A percentile compares a stretch with the other conserved stretches of the same genome.
Evolutionary conservation across 73 alveolate genomes (phyloP).

Genomic region (Paramecium octaurelia): DNA sequence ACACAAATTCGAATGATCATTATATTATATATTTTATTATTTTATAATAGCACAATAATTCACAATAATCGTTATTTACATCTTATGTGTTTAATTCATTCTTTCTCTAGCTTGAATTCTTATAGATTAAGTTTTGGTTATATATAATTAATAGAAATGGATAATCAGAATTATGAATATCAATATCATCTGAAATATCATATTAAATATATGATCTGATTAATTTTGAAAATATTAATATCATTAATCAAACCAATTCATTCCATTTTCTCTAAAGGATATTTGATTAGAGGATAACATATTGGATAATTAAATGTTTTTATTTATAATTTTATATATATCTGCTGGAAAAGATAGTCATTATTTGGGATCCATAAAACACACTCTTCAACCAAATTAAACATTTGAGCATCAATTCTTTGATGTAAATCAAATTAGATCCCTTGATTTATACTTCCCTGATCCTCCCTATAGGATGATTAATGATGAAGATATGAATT

Average conservation of each 20-base stretch:
- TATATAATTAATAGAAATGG: too few relatives aligned
- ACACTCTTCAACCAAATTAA: neutral
- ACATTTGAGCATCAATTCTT: constrained; percentile 29
- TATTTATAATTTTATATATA: neutral
- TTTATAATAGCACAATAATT: neutral
- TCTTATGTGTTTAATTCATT: too few relatives aligned
- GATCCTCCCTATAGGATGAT: constrained; percentile 34
- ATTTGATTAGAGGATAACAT: neutral
- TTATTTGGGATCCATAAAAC: constrained; percentile 16
- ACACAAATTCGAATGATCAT: neutral
- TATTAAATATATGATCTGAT: neutral
- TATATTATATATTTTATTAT: neutral
- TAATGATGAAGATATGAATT: neutral
- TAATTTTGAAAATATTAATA: neutral
- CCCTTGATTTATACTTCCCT: constrained; percentile 38
- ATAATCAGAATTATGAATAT: neutral
- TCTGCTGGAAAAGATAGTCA: neutral
- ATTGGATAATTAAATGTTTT: neutral
- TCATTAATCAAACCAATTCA: neutral
- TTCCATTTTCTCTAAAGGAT: neutral
- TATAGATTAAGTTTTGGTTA: too few relatives aligned
- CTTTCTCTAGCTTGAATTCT: too few relatives aligned
- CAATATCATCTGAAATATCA: neutral
- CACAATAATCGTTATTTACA: too few relatives aligned
- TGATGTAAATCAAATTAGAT: neutral